Conservation (phyloP, 345 rosid species). For the Erucastrum elatum region DNA sequence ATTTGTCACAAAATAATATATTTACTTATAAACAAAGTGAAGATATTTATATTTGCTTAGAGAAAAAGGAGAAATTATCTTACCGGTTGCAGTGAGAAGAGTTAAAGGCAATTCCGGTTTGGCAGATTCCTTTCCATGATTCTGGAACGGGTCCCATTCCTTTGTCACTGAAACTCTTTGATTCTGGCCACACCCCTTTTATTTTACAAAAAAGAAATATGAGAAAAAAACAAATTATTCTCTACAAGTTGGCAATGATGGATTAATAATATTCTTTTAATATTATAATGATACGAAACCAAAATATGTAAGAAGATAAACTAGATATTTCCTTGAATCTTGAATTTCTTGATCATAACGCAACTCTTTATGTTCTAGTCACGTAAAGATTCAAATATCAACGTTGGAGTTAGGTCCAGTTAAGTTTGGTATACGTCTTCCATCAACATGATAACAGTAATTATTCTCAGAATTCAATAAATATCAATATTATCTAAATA, state of each 20-base stretch:
- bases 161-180: constrained; percentile 68
- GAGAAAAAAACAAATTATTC: not conserved
- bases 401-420: constrained; percentile 38
- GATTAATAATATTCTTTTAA: not conserved
- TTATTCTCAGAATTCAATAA: constrained; percentile 12
- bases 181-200: constrained; percentile 95
- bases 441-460: constrained; percentile 17
- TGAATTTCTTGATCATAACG: constrained; percentile 30
- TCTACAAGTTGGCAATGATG: constrained; percentile 14
- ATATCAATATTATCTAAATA: not conserved
- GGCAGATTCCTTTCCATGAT: constrained; percentile 93
- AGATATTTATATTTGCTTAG: not conserved
- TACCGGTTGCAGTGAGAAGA: constrained; percentile 80
- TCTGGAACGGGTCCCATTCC: constrained; percentile 80
- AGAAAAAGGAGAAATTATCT: not conserved
- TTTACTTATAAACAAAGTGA: not conserved
- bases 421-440: constrained; percentile 34
- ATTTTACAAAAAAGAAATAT: not conserved
- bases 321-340: constrained; percentile 1
- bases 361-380: constrained; percentile 18
- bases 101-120: constrained; percentile 60
- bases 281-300: not conserved
- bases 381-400: constrained; percentile 33
- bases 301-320: not conserved
- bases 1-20: not conserved